Conservation (phyloP, 129 eudicot species). For the Apium graveolens region DNA sequence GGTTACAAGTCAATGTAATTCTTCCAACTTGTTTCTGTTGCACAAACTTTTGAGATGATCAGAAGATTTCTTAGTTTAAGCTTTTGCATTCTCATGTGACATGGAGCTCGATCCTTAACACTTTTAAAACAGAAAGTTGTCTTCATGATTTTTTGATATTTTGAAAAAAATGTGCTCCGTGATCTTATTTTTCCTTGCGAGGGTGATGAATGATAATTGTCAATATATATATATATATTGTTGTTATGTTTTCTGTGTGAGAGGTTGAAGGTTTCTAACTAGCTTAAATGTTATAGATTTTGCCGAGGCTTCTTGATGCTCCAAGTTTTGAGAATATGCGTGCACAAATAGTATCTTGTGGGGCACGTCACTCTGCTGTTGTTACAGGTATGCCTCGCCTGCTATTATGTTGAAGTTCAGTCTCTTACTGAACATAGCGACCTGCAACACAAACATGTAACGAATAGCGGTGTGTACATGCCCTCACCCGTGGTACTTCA, state of each 20-base stretch:
- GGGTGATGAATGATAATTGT: background rate
- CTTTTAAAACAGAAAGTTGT: background rate
- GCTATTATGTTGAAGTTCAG: background rate
- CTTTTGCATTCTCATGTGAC: background rate
- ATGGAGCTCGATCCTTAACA: background rate
- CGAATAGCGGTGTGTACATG: background rate
- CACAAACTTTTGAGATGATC: background rate
- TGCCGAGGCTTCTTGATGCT: slow-evolving; percentile 92
- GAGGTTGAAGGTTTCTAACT: background rate
- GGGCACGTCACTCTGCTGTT: slow-evolving; percentile 92
- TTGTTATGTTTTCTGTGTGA: background rate
- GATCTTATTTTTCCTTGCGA: background rate
- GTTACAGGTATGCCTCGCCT: slow-evolving; percentile 54
- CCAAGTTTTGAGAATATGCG: slow-evolving; percentile 68
- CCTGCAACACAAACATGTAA: no score
- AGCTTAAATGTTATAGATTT: slow-evolving; percentile 33
- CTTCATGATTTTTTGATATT: background rate
- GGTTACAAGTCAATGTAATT: background rate
- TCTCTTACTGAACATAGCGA: background rate
- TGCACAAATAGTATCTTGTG: slow-evolving; percentile 75
- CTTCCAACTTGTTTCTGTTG: background rate
- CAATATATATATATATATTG: background rate
- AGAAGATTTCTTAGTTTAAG: background rate
- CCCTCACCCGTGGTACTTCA: background rate
- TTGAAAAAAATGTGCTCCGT: background rate